These are phyloP conservation scores for Kockiozyma suomiensis DNA, from an alignment of 805 yeast genomes.

Conservation along the genomic window DNA sequence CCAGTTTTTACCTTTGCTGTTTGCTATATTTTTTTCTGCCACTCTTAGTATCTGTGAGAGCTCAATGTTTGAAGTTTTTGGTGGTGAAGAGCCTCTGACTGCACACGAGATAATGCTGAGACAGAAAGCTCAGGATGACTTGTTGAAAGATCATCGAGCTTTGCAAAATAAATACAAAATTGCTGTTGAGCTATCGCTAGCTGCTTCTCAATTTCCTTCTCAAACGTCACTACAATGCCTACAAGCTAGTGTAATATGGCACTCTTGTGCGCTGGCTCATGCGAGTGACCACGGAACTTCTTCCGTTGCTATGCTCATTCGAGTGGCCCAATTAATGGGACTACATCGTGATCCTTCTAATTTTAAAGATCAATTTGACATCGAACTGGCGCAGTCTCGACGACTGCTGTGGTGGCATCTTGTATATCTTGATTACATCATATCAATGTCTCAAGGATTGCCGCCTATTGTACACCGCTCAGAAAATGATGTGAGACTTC, in stretches of 20 bases:
- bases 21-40: slow-evolving; percentile 19
- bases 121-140: slow-evolving; percentile 4
- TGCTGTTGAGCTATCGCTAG: slow-evolving; percentile 19
- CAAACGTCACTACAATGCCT: slow-evolving; percentile 21
- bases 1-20: slow-evolving; percentile 12
- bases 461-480: slow-evolving; percentile 24
- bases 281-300: slow-evolving; percentile 15
- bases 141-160: slow-evolving; percentile 2
- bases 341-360: slow-evolving; percentile 30
- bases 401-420: slow-evolving; percentile 30
- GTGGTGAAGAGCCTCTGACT: slow-evolving; percentile 5
- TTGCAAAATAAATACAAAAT: slow-evolving; percentile 13
- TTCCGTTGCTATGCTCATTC: slow-evolving; percentile 15
- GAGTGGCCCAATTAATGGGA: slow-evolving; percentile 30
- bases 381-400: slow-evolving; percentile 14
- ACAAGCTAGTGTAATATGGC: slow-evolving; percentile 17
- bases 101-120: slow-evolving; percentile 6
- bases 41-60: slow-evolving; percentile 19
- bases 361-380: slow-evolving; percentile 8
- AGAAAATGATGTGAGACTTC: slow-evolving; percentile 21
- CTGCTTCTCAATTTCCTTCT: slow-evolving; percentile 15
- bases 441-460: slow-evolving; percentile 28
- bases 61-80: slow-evolving; percentile 13
- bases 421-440: slow-evolving; percentile 19
- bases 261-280: neutral